Evolutionary conservation across 2,329 filamentous ascomycete genomes (phyloP).

Genomic region (Sporothrix sp.): DNA sequence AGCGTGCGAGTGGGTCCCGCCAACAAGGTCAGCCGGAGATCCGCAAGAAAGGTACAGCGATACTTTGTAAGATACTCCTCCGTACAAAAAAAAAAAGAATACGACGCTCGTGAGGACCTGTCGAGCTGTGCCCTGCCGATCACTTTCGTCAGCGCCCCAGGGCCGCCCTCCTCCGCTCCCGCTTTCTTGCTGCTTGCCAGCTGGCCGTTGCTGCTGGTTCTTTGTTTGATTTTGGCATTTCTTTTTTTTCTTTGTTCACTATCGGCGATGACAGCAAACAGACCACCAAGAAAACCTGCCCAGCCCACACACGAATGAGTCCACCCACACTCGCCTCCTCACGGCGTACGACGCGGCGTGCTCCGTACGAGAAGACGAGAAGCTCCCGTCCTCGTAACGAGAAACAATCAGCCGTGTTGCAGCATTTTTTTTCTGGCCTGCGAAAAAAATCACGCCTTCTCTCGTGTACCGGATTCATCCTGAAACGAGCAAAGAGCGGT

Average conservation of each 20-base stretch:
- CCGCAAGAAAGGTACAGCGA: background rate
- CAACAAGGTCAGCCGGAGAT: background rate
- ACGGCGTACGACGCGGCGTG: background rate
- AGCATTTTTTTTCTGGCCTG: too few relatives aligned
- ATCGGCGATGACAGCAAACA: background rate
- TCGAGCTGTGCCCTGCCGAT: slow-evolving; percentile 3
- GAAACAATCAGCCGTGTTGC: background rate
- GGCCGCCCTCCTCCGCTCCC: background rate
- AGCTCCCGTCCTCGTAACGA: too few relatives aligned
- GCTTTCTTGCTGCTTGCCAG: background rate
- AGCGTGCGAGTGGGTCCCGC: background rate
- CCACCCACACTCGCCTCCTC: background rate
- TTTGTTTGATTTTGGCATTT: background rate
- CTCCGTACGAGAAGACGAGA: background rate
- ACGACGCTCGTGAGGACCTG: background rate
- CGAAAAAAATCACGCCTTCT: too few relatives aligned
- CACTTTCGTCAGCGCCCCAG: background rate
- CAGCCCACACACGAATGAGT: background rate
- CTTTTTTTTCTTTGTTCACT: background rate
- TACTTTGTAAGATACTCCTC: background rate
- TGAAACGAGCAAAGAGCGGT: too few relatives aligned
- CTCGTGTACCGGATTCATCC: too few relatives aligned
- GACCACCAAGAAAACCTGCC: background rate
- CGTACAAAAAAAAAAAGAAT: background rate
- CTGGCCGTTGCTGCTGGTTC: background rate